Evolutionary conservation across 495 filamentous ascomycete genomes (phyloP).

Genomic region (Pyrenula aspistea): DNA sequence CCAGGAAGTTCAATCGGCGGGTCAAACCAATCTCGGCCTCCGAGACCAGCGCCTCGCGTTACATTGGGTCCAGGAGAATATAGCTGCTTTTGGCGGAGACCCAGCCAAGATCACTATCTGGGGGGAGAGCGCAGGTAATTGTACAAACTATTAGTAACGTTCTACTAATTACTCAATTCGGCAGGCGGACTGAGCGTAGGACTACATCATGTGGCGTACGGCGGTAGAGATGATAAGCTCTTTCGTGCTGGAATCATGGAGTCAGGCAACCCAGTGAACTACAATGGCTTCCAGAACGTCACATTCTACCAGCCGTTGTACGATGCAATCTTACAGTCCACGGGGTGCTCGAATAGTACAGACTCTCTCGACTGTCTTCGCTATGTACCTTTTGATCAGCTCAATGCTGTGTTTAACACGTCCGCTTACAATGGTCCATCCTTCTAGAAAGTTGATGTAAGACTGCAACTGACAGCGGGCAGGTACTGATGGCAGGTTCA

Average conservation of each 20-base stretch:
- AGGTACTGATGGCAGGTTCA: not conserved
- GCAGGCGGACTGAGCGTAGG: slow-evolving; percentile 43
- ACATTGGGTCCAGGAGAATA: slow-evolving; percentile 49
- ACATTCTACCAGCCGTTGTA: slow-evolving; percentile 25
- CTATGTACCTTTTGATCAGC: slow-evolving; percentile 25
- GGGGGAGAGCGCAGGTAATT: slow-evolving; percentile 52
- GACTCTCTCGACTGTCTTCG: slow-evolving; percentile 37
- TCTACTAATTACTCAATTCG: no score
- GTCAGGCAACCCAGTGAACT: slow-evolving; percentile 28
- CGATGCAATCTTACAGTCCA: slow-evolving; percentile 23
- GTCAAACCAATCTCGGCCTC: slow-evolving; percentile 39
- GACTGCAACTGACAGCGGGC: not conserved
- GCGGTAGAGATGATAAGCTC: slow-evolving; percentile 30
- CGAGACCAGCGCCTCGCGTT: slow-evolving; percentile 49
- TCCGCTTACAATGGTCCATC: slow-evolving; percentile 16
- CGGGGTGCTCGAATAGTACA: slow-evolving; percentile 21
- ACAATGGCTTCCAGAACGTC: slow-evolving; percentile 15
- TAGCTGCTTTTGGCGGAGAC: slow-evolving; percentile 41
- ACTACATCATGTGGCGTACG: slow-evolving; percentile 38
- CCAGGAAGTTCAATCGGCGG: slow-evolving; percentile 14
- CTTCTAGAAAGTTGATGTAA: no score
- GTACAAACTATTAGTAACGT: slow-evolving; percentile 6
- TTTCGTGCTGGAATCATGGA: slow-evolving; percentile 35
- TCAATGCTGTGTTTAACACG: slow-evolving; percentile 27
- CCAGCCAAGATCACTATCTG: slow-evolving; percentile 54